A percentile compares a stretch with the other conserved stretches of the same genome.
phyloP scores from a whole-genome alignment of 768 basidiomycete species.

The Termitomyces titanicus region DNA sequence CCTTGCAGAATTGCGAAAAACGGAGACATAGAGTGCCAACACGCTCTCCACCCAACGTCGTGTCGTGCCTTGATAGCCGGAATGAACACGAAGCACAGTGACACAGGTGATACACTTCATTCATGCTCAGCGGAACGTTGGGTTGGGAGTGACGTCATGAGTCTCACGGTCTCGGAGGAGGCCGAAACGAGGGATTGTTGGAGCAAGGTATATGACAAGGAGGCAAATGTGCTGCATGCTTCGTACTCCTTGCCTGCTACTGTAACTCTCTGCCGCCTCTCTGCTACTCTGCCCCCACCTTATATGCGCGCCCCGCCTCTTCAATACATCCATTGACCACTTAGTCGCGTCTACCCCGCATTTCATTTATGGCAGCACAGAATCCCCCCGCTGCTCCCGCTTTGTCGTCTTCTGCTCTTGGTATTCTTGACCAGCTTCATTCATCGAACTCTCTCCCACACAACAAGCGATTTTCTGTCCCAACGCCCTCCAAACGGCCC shows the following conservation, averaged over 20 bases:
- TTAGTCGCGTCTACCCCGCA: neutral
- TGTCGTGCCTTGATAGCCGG: neutral
- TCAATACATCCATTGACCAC: neutral
- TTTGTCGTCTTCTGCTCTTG: neutral
- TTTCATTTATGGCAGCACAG: conserved; percentile 2
- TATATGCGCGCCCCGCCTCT: neutral
- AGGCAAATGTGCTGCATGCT: neutral
- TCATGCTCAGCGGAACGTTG: neutral
- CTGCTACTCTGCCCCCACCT: neutral
- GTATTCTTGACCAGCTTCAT: neutral
- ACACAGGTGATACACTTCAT: no score
- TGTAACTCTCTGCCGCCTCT: neutral
- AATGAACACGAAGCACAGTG: no score
- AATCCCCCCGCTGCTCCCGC: neutral
- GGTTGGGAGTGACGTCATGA: conserved; percentile 24
- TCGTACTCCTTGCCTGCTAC: neutral
- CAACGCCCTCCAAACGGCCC: conserved; percentile 8
- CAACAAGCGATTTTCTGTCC: neutral
- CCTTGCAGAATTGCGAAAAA: neutral
- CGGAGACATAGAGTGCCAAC: no score
- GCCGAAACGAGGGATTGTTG: conserved; percentile 6
- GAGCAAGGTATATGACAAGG: conserved; percentile 1
- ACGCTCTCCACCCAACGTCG: no score
- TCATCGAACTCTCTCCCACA: neutral
- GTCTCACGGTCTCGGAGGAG: conserved; percentile 24